These are phyloP conservation scores for Diaporthe longicolla DNA, from an alignment of 2,329 filamentous ascomycete species.

Conservation along the genomic window DNA sequence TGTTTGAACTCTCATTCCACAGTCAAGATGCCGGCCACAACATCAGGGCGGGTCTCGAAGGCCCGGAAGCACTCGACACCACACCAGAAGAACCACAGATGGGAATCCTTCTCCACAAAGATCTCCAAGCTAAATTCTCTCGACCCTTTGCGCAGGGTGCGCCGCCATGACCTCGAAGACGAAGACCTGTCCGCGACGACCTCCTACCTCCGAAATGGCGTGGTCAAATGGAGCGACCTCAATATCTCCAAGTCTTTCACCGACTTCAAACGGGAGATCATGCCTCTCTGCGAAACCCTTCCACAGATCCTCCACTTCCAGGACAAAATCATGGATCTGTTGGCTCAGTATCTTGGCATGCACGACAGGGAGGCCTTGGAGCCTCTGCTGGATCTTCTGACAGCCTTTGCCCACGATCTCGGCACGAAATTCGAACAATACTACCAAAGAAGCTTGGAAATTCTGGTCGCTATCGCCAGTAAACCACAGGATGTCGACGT, in stretches of 20 bases:
- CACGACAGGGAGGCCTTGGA: slow-evolving; percentile 87
- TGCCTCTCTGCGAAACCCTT: slow-evolving; percentile 87
- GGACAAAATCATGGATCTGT: slow-evolving; percentile 82
- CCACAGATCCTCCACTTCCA: slow-evolving; percentile 94
- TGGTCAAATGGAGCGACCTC: slow-evolving; percentile 92
- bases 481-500: slow-evolving; percentile 85
- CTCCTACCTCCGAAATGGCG: slow-evolving; percentile 87
- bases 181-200: slow-evolving; percentile 81
- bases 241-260: slow-evolving; percentile 89
- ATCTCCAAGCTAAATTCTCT: slow-evolving; percentile 90
- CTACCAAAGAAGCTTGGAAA: slow-evolving; percentile 80
- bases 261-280: slow-evolving; percentile 80
- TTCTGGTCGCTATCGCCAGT: slow-evolving; percentile 84
- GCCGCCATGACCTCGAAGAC: slow-evolving; percentile 85
- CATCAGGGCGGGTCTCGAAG: slow-evolving; percentile 78
- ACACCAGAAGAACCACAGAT: slow-evolving; percentile 87
- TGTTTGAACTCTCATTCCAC: slow-evolving; percentile 40
- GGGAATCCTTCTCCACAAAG: slow-evolving; percentile 91
- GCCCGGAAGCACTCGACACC: slow-evolving; percentile 77
- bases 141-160: slow-evolving; percentile 91
- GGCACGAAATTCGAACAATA: slow-evolving; percentile 90
- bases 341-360: slow-evolving; percentile 82
- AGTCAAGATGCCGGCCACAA: slow-evolving; percentile 72
- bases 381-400: slow-evolving; percentile 87
- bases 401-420: slow-evolving; percentile 94